Conservation (phyloP, 1,284 basidiomycete species). For the Austroboletus olivaceoglutinosus region DNA sequence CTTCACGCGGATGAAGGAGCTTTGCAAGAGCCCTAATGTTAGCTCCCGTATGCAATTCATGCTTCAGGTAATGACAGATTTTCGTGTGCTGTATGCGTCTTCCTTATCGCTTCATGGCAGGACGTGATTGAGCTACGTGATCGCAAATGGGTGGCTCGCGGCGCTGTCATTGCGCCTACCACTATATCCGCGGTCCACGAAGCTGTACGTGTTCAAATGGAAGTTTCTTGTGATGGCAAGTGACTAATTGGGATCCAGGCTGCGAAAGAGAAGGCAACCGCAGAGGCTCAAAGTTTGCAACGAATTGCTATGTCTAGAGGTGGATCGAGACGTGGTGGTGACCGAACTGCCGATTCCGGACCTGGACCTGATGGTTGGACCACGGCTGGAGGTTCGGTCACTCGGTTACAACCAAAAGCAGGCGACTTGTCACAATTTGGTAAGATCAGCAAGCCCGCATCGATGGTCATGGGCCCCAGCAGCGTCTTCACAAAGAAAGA, state of each 20-base stretch:
- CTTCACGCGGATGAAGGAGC: slow-evolving; percentile 85
- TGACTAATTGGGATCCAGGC: slow-evolving; percentile 42
- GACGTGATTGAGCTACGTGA: slow-evolving; percentile 88
- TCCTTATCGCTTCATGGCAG: slow-evolving; percentile 37
- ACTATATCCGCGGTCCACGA: slow-evolving; percentile 91
- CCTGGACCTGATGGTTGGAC: slow-evolving; percentile 85
- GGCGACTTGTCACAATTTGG: slow-evolving; percentile 88
- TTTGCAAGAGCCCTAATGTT: slow-evolving; percentile 73
- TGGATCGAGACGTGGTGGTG: slow-evolving; percentile 86
- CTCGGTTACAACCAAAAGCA: slow-evolving; percentile 71
- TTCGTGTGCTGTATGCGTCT: slow-evolving; percentile 2
- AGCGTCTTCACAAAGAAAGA: slow-evolving; percentile 78
- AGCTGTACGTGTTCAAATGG: slow-evolving; percentile 51
- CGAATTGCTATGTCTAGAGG: slow-evolving; percentile 65
- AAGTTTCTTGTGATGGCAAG: slow-evolving; percentile 5
- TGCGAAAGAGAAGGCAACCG: slow-evolving; percentile 65
- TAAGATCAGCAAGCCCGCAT: slow-evolving; percentile 69
- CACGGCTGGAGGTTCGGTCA: slow-evolving; percentile 59
- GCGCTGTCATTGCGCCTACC: slow-evolving; percentile 75
- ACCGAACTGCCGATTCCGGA: slow-evolving; percentile 54
- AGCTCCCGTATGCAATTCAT: slow-evolving; percentile 92
- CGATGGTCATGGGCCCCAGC: slow-evolving; percentile 74
- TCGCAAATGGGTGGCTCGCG: slow-evolving; percentile 78
- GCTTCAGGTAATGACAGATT: slow-evolving; percentile 68
- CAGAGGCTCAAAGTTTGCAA: slow-evolving; percentile 60